Percentiles rank a stretch among this genome's conserved stretches.
Evolutionary conservation across 768 basidiomycete genomes (phyloP).

Genomic region (Leccinum obscurum): DNA sequence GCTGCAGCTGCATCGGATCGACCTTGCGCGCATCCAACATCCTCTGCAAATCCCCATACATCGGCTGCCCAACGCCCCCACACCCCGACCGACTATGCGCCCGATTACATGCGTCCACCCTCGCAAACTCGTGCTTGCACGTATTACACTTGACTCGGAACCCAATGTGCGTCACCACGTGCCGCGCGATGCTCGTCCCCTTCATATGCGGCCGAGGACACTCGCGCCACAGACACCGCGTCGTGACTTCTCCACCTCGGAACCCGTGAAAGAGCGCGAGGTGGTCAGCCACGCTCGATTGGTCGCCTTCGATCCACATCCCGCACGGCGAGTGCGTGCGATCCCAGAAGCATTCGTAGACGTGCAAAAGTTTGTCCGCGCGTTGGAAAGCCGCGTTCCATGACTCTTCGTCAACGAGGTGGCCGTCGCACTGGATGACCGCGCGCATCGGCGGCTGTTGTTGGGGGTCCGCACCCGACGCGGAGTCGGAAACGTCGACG

Average conservation of each 20-base stretch:
- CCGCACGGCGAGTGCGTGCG: conserved; percentile 24
- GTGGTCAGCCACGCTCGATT: conserved; percentile 34
- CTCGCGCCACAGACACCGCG: conserved; percentile 33
- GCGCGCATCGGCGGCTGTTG: conserved; percentile 13
- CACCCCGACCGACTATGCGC: conserved; percentile 34
- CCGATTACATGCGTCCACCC: conserved; percentile 36
- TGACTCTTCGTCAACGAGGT: conserved; percentile 30
- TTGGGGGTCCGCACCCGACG: background rate
- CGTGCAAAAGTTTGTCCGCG: conserved; percentile 25
- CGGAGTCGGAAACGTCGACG: conserved; percentile 18
- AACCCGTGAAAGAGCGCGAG: conserved; percentile 33
- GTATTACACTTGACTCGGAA: conserved; percentile 31
- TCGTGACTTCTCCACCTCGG: conserved; percentile 31
- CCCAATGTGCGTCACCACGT: conserved; percentile 34
- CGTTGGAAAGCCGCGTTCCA: conserved; percentile 24
- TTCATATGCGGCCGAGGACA: conserved; percentile 31
- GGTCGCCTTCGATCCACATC: conserved; percentile 38
- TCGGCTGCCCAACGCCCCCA: conserved; percentile 30
- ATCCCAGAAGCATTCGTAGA: conserved; percentile 35
- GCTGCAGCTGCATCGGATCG: conserved; percentile 10
- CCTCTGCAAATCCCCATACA: conserved; percentile 31
- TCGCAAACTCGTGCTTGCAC: conserved; percentile 34
- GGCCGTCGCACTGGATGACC: conserved; percentile 28
- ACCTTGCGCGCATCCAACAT: conserved; percentile 31
- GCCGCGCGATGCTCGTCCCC: conserved; percentile 34